Evolutionary conservation across 2,329 filamentous ascomycete genomes (phyloP).

Genomic region (Colletotrichum melonis): DNA sequence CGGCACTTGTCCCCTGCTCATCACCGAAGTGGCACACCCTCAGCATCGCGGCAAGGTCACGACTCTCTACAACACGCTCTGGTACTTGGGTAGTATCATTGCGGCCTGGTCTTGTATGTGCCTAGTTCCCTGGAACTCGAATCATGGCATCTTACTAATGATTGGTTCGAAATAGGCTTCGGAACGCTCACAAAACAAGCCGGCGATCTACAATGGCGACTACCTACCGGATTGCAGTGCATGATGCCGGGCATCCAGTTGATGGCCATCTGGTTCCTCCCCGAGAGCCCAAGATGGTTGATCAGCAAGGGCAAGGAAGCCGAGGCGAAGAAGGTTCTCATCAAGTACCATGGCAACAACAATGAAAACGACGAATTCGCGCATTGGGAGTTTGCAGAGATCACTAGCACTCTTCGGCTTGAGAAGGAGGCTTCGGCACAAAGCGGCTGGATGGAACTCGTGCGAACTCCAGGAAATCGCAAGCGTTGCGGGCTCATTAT

Average conservation of each 20-base stretch:
- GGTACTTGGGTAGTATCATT: conserved; percentile 51
- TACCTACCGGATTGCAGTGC: conserved; percentile 55
- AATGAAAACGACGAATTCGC: conserved; percentile 34
- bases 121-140: neutral
- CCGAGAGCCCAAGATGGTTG: conserved; percentile 71
- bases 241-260: conserved; percentile 56
- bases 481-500: conserved; percentile 38
- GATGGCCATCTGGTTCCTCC: conserved; percentile 56
- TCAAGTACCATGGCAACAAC: conserved; percentile 44
- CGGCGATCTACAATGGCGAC: conserved; percentile 58
- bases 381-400: conserved; percentile 36
- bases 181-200: conserved; percentile 52
- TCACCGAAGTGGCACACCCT: conserved; percentile 62
- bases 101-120: conserved; percentile 56
- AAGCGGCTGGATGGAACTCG: conserved; percentile 47
- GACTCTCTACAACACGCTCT: conserved; percentile 61
- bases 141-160: neutral
- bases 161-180: conserved; percentile 39
- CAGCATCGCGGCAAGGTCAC: conserved; percentile 60
- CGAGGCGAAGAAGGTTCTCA: conserved; percentile 61
- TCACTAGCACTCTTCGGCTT: conserved; percentile 52
- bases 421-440: conserved; percentile 51
- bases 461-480: conserved; percentile 46
- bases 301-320: conserved; percentile 61
- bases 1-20: conserved; percentile 57